A percentile compares a stretch with the other conserved stretches of the same genome.
Evolutionary conservation across 2,329 filamentous ascomycete species (phyloP).

Genomic region (Diaporthe sp.): DNA sequence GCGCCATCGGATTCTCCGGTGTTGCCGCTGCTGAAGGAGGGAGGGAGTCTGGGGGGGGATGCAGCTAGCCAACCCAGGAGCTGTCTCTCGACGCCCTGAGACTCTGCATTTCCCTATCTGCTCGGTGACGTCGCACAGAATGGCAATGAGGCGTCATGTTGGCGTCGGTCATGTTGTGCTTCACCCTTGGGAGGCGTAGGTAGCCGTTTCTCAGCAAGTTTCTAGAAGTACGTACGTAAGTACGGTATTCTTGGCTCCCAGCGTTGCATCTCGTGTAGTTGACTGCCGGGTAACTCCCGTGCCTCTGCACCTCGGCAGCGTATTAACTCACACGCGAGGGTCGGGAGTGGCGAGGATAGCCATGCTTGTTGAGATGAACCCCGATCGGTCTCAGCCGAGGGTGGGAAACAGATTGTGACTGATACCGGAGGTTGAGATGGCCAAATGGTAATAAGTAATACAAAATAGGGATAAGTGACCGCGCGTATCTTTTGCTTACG

Average conservation of each 20-base stretch:
- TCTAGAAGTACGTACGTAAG: not conserved
- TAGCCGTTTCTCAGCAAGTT: not conserved
- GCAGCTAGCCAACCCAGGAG: not conserved
- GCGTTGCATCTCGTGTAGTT: constrained; percentile 5
- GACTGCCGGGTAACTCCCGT: not conserved
- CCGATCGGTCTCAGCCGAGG: constrained; percentile 22
- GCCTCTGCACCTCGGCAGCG: not conserved
- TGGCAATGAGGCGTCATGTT: not conserved
- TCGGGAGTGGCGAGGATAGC: constrained; percentile 9
- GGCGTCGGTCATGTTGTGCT: not conserved
- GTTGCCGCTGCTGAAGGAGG: not conserved
- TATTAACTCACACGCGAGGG: not conserved
- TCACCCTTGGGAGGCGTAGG: not conserved
- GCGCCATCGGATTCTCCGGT: not conserved
- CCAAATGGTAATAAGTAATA: not conserved
- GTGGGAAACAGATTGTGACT: not conserved
- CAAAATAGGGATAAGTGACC: not conserved
- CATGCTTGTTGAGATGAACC: constrained; percentile 13
- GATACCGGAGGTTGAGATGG: not conserved
- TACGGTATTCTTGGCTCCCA: not conserved
- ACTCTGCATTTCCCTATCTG: not conserved
- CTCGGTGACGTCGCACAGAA: not conserved
- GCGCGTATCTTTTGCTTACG: constrained; percentile 14
- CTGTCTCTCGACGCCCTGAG: not conserved
- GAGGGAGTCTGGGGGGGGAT: not conserved